phyloP scores from a whole-genome alignment of 1,284 basidiomycete species.

The Coriolopsis trogii region DNA sequence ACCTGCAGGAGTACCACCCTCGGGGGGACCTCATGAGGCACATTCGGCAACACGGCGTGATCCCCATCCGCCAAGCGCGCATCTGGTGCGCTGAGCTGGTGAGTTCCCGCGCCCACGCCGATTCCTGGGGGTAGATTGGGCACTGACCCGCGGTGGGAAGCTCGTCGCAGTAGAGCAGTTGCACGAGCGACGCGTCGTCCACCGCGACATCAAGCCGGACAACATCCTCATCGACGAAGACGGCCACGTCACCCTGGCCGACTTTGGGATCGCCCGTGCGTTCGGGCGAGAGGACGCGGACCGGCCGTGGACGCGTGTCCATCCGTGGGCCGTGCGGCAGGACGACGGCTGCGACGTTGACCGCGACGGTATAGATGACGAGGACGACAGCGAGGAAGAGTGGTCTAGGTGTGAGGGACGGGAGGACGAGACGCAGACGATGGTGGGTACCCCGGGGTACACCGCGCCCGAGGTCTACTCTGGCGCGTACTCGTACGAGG shows the following conservation, averaged over 20 bases:
- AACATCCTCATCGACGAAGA: constrained; percentile 69
- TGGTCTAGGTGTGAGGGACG: too few species aligned
- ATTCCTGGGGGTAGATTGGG: constrained; percentile 39
- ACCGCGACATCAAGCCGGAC: constrained; percentile 50
- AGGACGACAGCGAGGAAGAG: neutral
- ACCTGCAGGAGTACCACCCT: constrained; percentile 26
- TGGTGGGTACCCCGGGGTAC: constrained; percentile 49
- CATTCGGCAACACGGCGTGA: constrained; percentile 20
- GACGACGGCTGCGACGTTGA: constrained; percentile 40
- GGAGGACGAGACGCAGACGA: constrained; percentile 17
- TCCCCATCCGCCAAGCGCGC: constrained; percentile 17
- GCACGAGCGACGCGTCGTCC: constrained; percentile 46
- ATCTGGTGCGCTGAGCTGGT: constrained; percentile 33
- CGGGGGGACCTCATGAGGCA: constrained; percentile 27
- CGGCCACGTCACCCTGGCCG: constrained; percentile 66
- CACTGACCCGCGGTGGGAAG: constrained; percentile 4
- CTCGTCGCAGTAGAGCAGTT: constrained; percentile 34
- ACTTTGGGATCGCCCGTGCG: constrained; percentile 63
- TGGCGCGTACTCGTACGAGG: constrained; percentile 49
- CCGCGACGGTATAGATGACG: neutral
- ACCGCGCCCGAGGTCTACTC: constrained; percentile 61
- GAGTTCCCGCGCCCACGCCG: constrained; percentile 22
- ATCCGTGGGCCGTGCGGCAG: constrained; percentile 48
- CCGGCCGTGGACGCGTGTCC: constrained; percentile 16
- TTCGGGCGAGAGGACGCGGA: constrained; percentile 43